Evolutionary conservation across 768 basidiomycete species (phyloP), one percentile per base, ranked within the genome.

Genomic region (Mrakia blollopis): DNA sequence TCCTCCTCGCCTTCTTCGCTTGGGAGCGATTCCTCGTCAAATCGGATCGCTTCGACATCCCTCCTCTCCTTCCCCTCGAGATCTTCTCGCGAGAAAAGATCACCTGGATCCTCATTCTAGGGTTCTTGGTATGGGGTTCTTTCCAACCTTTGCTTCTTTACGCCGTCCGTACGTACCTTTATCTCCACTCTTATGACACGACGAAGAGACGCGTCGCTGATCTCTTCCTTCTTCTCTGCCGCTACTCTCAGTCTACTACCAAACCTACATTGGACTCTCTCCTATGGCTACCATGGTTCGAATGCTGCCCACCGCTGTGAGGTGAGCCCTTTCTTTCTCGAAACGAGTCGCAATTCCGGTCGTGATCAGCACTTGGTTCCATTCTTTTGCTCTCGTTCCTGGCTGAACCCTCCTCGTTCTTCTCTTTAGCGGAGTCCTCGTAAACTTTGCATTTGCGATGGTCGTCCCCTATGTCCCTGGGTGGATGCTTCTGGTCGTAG

Each of bases 1-100:
- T 92, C 25, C 76, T 91, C 21, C 82, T 80, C 2, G 67, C 84
- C 1, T 94, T 93, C 85, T 73, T 91, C 63, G 78, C 82, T 39
- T 94, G 91, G 91, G 89, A 93, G 79, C 80, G 84, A 69, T 86
- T 87, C 80, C 85, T 94, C 39, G 90, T 91, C 75, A 78, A 63
- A 28, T 80, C 80, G 25, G 79, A 79, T 61, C 39, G 60, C 14
- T 72, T 76, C 18, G 68, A 75, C 18, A 63, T 79, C 37, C 81
- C 80, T 28, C 83, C 83, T 21, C 76, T 84, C 21, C 82, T 83
- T 80, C 73, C 82, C 10, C 78, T 83, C 16, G 78, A 80, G 62
- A 79, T 84, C 14, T 84, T 81, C 79, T 82, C 81, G 0, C 70
- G 82, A 35, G 83, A 81, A 0, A 74, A 78, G 68, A 69, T 84